phyloP scores from a whole-genome alignment of 495 filamentous ascomycete genomes.

The Talaromyces liani region DNA sequence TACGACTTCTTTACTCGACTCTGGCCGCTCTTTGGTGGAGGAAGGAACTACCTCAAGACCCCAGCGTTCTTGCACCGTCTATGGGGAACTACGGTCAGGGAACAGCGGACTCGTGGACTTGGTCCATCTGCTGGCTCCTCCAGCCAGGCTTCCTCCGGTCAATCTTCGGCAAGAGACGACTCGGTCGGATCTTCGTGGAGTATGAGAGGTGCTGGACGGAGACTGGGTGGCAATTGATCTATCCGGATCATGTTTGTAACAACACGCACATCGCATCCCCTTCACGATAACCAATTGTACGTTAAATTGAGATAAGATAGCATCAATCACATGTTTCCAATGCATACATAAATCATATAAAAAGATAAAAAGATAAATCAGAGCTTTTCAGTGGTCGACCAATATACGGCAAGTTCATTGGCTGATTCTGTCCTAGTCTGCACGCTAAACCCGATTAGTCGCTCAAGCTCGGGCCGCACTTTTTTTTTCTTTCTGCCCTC shows the following conservation, averaged over 20 bases:
- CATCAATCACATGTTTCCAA: background rate
- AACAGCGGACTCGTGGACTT: conserved; percentile 35
- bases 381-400: background rate
- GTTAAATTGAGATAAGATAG: background rate
- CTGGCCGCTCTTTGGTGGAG: conserved; percentile 78
- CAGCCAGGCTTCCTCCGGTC: conserved; percentile 13
- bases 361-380: background rate
- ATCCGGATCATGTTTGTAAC: background rate
- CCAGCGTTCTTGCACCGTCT: conserved; percentile 57
- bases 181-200: conserved; percentile 49
- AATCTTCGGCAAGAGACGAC: conserved; percentile 22
- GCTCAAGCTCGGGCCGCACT: conserved; percentile 27
- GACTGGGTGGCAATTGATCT: conserved; percentile 48
- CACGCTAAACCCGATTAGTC: conserved; percentile 23
- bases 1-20: conserved; percentile 79
- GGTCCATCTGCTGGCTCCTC: conserved; percentile 47
- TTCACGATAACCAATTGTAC: background rate
- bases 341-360: background rate
- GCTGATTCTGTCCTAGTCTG: background rate
- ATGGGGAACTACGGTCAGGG: conserved; percentile 29
- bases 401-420: background rate
- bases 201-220: conserved; percentile 56
- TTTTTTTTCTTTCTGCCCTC: conserved; percentile 13
- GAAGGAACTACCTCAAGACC: conserved; percentile 61
- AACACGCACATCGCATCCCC: background rate